Percentiles rank a stretch among this genome's conserved stretches.
Conservation (phyloP, 2,329 filamentous ascomycete species). For the Chaetomium olivaceum region DNA sequence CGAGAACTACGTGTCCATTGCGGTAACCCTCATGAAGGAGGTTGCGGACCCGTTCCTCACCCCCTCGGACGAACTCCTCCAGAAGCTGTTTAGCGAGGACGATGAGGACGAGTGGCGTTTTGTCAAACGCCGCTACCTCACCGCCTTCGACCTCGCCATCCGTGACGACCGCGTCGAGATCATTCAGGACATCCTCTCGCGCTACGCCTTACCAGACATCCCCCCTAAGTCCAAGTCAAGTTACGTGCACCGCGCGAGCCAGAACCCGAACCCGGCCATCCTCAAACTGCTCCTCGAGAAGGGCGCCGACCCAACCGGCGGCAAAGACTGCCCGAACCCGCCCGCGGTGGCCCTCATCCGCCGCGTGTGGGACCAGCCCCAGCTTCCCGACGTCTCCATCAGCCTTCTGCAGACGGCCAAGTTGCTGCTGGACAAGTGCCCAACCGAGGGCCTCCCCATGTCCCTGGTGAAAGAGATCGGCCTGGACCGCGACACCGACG, state of each 20-base stretch:
- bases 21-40: constrained; percentile 28
- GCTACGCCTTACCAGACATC: constrained; percentile 28
- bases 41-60: constrained; percentile 31
- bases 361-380: constrained; percentile 23
- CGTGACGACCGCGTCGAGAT: constrained; percentile 26
- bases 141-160: constrained; percentile 33
- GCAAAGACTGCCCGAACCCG: constrained; percentile 15
- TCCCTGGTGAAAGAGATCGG: constrained; percentile 20
- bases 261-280: constrained; percentile 24
- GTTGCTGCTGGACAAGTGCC: constrained; percentile 17
- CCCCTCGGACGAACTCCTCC: constrained; percentile 29
- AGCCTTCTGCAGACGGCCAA: constrained; percentile 23
- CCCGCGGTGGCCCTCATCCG: constrained; percentile 21
- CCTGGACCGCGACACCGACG: constrained; percentile 1
- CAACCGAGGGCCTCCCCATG: not conserved
- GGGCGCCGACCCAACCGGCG: constrained; percentile 23
- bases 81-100: constrained; percentile 14
- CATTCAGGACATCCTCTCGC: constrained; percentile 28
- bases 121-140: constrained; percentile 25
- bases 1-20: constrained; percentile 23
- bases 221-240: constrained; percentile 12
- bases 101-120: constrained; percentile 25
- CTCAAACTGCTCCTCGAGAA: constrained; percentile 27
- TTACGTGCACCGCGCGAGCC: constrained; percentile 28
- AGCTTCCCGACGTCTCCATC: constrained; percentile 10